Percentiles rank a stretch among this genome's conserved stretches.
These are phyloP conservation scores for Scutellaria minor DNA, from an alignment of 257 asterid species.

Conservation along the genomic window DNA sequence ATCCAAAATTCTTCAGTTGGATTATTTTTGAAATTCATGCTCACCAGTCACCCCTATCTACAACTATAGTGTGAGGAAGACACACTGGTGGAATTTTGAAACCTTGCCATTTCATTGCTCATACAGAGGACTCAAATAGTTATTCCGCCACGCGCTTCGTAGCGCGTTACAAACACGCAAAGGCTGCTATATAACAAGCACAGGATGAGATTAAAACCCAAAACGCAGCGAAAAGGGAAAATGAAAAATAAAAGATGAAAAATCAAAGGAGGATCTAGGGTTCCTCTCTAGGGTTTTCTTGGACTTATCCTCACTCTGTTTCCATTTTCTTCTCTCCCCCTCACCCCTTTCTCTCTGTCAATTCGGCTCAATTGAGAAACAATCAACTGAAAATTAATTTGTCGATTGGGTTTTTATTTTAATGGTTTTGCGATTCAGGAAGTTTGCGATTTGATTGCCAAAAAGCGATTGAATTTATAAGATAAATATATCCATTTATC, in stretches of 20 bases:
- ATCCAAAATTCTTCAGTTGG: no score
- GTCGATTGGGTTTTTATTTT: slow-evolving; percentile 13
- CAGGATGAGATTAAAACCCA: no score
- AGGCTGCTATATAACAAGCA: no score
- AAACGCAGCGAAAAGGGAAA: background rate
- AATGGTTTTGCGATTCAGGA: slow-evolving; percentile 19
- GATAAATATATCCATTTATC: slow-evolving; percentile 34
- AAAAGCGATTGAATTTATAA: slow-evolving; percentile 36
- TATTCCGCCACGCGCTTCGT: no score
- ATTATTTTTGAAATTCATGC: no score
- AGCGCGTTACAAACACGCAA: no score
- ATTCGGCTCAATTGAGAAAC: slow-evolving; percentile 22
- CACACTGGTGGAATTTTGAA: no score
- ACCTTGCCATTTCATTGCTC: no score
- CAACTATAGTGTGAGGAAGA: no score
- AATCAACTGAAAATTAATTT: slow-evolving; percentile 17
- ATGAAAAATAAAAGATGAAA: background rate
- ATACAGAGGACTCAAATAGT: no score
- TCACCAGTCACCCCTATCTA: no score
- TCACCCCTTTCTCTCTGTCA: background rate
- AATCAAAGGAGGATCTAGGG: slow-evolving; percentile 44
- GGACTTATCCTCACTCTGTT: slow-evolving; percentile 25
- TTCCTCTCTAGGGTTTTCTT: slow-evolving; percentile 46
- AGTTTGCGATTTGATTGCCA: slow-evolving; percentile 33
- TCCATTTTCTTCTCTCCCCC: background rate